Conservation (phyloP, 1,284 basidiomycete species). For the Mycena citricolor region DNA sequence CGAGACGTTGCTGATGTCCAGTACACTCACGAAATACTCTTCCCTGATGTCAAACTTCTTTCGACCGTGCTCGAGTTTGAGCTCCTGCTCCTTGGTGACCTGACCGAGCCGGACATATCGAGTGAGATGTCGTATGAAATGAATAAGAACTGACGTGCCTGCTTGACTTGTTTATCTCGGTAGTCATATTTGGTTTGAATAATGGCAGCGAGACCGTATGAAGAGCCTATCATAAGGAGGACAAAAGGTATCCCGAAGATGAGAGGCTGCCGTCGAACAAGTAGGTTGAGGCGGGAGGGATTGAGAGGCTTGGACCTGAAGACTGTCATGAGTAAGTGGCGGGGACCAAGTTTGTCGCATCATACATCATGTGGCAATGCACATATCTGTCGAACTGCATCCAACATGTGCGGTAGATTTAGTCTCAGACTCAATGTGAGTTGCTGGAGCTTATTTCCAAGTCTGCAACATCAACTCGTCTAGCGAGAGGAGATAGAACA, state of each 20-base stretch:
- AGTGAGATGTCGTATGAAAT: neutral
- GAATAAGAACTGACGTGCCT: slow-evolving; percentile 42
- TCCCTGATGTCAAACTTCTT: slow-evolving; percentile 92
- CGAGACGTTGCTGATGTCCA: slow-evolving; percentile 4
- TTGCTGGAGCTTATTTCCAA: neutral
- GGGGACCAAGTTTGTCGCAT: too few species aligned
- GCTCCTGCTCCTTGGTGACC: slow-evolving; percentile 82
- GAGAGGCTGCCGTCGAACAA: slow-evolving; percentile 58
- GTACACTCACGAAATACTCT: slow-evolving; percentile 86
- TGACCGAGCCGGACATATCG: slow-evolving; percentile 32
- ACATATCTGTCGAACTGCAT: too few species aligned
- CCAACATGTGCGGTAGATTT: slow-evolving; percentile 30
- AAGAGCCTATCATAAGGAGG: slow-evolving; percentile 81
- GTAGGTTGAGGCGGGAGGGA: slow-evolving; percentile 42
- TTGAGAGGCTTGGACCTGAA: slow-evolving; percentile 60
- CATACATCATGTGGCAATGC: too few species aligned
- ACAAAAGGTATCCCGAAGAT: slow-evolving; percentile 90
- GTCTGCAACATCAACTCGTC: neutral
- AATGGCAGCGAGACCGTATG: slow-evolving; percentile 82
- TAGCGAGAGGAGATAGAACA: slow-evolving; percentile 42
- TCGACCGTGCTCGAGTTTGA: slow-evolving; percentile 76
- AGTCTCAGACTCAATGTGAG: slow-evolving; percentile 21
- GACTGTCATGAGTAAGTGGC: slow-evolving; percentile 61
- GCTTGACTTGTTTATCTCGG: slow-evolving; percentile 76
- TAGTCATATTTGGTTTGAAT: slow-evolving; percentile 92